Percentiles rank a stretch among this genome's conserved stretches.
phyloP scores from a whole-genome alignment of 2,329 filamentous ascomycete species.

The Hymenotorrendiella dingleyae region DNA sequence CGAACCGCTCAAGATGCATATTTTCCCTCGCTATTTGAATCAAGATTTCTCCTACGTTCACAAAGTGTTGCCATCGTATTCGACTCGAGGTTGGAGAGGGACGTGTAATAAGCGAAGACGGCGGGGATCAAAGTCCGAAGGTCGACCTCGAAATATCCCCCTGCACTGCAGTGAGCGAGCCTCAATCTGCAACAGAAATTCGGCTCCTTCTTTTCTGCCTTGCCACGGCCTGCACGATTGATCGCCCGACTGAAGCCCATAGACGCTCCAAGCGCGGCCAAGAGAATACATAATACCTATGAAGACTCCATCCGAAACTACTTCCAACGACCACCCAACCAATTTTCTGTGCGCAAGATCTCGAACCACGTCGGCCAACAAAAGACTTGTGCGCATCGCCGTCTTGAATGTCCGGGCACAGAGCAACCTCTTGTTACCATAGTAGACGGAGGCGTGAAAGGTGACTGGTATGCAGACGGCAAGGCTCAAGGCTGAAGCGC shows the following conservation, averaged over 20 bases:
- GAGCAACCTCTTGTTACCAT: constrained; percentile 20
- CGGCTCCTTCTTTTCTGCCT: constrained; percentile 12
- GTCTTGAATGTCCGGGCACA: constrained; percentile 27
- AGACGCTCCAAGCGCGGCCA: constrained; percentile 12
- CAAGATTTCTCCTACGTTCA: too few relatives aligned
- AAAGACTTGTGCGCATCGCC: constrained; percentile 10
- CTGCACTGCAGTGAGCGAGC: constrained; percentile 14
- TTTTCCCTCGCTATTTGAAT: too few relatives aligned
- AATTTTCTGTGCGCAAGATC: not conserved
- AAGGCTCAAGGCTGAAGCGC: constrained; percentile 51
- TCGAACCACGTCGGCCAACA: not conserved
- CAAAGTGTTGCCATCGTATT: too few relatives aligned
- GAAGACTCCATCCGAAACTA: constrained; percentile 1
- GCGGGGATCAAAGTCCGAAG: too few relatives aligned
- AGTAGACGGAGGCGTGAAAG: constrained; percentile 29
- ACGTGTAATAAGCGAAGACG: too few relatives aligned
- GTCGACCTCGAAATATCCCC: too few relatives aligned
- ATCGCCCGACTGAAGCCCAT: constrained; percentile 7
- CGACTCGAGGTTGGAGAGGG: too few relatives aligned
- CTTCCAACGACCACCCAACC: not conserved
- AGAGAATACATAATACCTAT: not conserved
- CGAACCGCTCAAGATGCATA: too few relatives aligned
- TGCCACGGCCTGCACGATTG: constrained; percentile 5
- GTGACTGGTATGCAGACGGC: constrained; percentile 38
- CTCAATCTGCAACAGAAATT: constrained; percentile 14